Evolutionary conservation across 176 grass and related monocot genomes (phyloP).

Genomic region (Lolium multiflorum): DNA sequence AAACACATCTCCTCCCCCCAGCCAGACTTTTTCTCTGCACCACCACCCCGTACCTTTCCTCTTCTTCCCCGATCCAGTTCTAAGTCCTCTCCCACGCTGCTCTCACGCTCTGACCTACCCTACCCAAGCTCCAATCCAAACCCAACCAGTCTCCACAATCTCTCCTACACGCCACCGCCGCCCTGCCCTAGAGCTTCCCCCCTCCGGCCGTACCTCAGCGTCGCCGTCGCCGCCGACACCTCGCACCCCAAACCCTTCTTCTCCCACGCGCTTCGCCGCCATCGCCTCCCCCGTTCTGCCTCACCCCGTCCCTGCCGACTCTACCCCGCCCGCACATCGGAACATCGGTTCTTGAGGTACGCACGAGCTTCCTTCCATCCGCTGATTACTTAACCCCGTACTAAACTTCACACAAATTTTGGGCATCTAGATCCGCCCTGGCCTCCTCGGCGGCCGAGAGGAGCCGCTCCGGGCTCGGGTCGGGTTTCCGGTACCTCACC

Average conservation of each 20-base stretch:
- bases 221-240: neutral
- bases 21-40: neutral
- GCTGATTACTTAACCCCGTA: neutral
- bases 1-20: neutral
- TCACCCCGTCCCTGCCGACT: neutral
- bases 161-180: neutral
- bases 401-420: neutral
- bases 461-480: slow-evolving; percentile 73
- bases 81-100: neutral
- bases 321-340: neutral
- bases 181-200: neutral
- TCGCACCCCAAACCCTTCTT: neutral
- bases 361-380: neutral
- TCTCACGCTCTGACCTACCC: slow-evolving; percentile 34
- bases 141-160: neutral
- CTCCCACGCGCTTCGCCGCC: neutral
- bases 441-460: slow-evolving; percentile 67
- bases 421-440: slow-evolving; percentile 41
- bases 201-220: neutral
- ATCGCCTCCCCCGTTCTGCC: slow-evolving; percentile 12
- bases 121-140: slow-evolving; percentile 26
- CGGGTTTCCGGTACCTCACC: slow-evolving; percentile 80
- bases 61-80: slow-evolving; percentile 19
- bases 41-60: slow-evolving; percentile 22
- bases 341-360: slow-evolving; percentile 4